Evolutionary conservation across 805 yeast species (phyloP), one percentile per base, ranked within the genome.

Genomic region (Ogataea pignaliae): DNA sequence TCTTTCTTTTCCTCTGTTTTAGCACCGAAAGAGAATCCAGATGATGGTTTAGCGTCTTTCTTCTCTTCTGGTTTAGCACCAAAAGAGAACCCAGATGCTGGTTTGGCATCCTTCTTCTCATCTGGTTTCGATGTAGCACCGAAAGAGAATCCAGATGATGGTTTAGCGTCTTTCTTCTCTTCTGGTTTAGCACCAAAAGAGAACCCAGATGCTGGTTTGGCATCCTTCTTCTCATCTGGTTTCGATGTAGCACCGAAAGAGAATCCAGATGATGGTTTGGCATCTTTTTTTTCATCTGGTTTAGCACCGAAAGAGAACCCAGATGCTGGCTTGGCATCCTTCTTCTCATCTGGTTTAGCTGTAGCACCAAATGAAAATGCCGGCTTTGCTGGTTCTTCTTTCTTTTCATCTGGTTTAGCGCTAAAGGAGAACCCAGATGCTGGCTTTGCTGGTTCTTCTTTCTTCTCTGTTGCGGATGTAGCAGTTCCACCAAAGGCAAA

Each of bases 11-110:
- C 36, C 8, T 40, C 32, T 13, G 39, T 36, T 3, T 39, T 37
- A n/a, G 38, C 39, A 29, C 39, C 44, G 32, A 40, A 35, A 28
- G 44, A 31, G 17, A 34, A 10, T 7, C 45, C 47, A 18, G 40
- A 35, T n/a, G 57, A 35, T 28, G 58, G 47, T 37, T 55, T 53
- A 13, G 50, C 40, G 15, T 47, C 55, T 35, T 54, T 41, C 14
- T 43, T 42, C 10, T 40, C 45, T 29, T 45, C 50, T 3, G 44
- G 26, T 30, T 35, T 47, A 33, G 44, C 36, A n/a, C 47, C 47
- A 41, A 39, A 48, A 21, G 48, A 37, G 36, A 37, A 30, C 14
- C 26, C 15, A 18, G 40, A 35, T n/a, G 57, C 37, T 28, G 58
- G 47, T 37, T 55, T 53, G 15, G 52, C 33, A 6, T 30, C 33